Evolutionary conservation across 352 stramenopile species (phyloP).

Genomic region (Globisporangium viniferum): DNA sequence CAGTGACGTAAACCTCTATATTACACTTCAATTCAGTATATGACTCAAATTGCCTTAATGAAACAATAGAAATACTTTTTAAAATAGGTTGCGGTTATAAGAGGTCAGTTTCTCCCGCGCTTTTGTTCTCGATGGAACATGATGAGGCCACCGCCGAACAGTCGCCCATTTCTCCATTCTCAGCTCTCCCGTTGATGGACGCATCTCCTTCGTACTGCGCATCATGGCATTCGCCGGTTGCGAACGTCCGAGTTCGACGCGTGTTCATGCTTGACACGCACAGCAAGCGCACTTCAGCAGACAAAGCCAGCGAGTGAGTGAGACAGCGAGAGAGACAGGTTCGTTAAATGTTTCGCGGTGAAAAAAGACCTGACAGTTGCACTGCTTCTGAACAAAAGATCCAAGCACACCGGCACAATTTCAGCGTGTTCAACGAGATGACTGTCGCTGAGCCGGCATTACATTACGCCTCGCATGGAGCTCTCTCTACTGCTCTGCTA

Average conservation of each 20-base stretch:
- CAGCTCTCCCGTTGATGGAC: background rate
- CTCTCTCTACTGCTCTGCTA: conserved; percentile 1
- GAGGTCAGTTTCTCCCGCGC: conserved; percentile 5
- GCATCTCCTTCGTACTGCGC: background rate
- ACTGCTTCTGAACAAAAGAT: background rate
- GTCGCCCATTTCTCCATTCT: background rate
- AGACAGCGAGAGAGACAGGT: background rate
- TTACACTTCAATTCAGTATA: no score
- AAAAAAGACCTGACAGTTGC: background rate
- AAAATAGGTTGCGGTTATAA: background rate
- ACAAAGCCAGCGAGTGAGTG: background rate
- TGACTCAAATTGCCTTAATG: no score
- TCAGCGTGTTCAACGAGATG: background rate
- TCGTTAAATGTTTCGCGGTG: background rate
- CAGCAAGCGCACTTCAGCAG: no score
- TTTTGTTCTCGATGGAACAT: conserved; percentile 8
- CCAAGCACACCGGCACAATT: background rate
- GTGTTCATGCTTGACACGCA: background rate
- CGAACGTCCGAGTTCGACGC: background rate
- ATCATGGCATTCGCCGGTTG: no score
- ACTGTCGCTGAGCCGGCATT: background rate
- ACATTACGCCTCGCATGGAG: background rate
- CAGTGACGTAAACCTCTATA: background rate
- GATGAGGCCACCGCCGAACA: background rate
- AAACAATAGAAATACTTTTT: no score